Conservation (phyloP, 2,329 filamentous ascomycete species). For the Calonectria hongkongensis region DNA sequence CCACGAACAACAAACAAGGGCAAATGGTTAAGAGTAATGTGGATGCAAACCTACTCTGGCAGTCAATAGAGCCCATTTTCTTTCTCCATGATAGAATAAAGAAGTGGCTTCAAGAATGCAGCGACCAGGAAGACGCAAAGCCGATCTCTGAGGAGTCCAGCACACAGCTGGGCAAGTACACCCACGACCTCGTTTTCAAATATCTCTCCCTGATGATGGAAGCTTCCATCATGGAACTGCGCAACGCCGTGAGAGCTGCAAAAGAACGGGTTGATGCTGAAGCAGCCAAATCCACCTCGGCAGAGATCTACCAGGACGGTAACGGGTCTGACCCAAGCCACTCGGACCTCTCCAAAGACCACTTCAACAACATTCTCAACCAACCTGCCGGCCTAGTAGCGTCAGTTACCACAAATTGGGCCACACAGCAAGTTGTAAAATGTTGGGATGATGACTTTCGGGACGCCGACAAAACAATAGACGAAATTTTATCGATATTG, state of each 20-base stretch:
- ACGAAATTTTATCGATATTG: constrained; percentile 85
- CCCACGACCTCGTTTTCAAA: constrained; percentile 92
- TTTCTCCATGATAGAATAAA: constrained; percentile 69
- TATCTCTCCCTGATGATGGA: constrained; percentile 91
- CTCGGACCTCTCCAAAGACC: constrained; percentile 86
- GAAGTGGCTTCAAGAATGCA: constrained; percentile 81
- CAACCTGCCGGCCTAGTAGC: constrained; percentile 54
- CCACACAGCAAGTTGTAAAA: constrained; percentile 53
- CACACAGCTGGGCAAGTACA: constrained; percentile 74
- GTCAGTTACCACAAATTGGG: constrained; percentile 56
- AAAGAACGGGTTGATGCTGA: constrained; percentile 67
- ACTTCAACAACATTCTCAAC: constrained; percentile 81
- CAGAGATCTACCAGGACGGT: constrained; percentile 85
- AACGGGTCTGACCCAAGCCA: constrained; percentile 86
- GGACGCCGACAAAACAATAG: constrained; percentile 83
- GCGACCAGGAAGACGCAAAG: constrained; percentile 57
- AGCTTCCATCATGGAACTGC: constrained; percentile 89
- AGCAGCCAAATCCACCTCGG: constrained; percentile 71
- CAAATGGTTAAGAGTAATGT: constrained; percentile 38
- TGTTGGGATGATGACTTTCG: constrained; percentile 55
- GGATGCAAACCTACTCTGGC: constrained; percentile 76
- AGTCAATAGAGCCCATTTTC: constrained; percentile 88
- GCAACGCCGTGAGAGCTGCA: constrained; percentile 78
- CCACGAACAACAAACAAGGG: constrained; percentile 38
- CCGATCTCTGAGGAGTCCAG: constrained; percentile 20